Evolutionary conservation across 2,329 filamentous ascomycete genomes (phyloP).

Genomic region (Stenocarpella maydis): DNA sequence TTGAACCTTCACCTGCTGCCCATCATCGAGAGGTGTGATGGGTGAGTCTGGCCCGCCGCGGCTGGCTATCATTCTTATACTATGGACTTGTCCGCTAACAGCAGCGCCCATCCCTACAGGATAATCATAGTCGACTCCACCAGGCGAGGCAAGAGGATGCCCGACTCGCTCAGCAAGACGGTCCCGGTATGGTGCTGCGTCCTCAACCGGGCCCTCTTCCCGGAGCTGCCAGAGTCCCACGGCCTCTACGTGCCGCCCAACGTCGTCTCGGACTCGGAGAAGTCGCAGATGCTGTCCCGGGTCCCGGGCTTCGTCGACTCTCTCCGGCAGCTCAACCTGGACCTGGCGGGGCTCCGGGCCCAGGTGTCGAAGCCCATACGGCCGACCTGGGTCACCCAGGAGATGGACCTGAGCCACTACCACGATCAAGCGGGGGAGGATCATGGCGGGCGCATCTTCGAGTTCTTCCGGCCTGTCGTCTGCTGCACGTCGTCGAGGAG

Average conservation of each 20-base stretch:
- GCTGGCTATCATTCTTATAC: too few species aligned
- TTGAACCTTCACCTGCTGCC: slow-evolving; percentile 85
- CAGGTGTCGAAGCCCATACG: slow-evolving; percentile 76
- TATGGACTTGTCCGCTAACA: neutral
- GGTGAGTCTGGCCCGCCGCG: slow-evolving; percentile 54
- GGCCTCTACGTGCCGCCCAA: slow-evolving; percentile 75
- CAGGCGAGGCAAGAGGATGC: slow-evolving; percentile 90
- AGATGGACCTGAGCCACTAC: slow-evolving; percentile 57
- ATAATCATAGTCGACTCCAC: slow-evolving; percentile 94
- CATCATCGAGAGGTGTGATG: slow-evolving; percentile 70
- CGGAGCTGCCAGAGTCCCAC: slow-evolving; percentile 55
- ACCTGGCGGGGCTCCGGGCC: slow-evolving; percentile 60
- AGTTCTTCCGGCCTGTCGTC: slow-evolving; percentile 75
- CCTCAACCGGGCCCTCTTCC: slow-evolving; percentile 81
- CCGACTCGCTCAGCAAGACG: slow-evolving; percentile 93
- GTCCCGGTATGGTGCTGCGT: slow-evolving; percentile 94
- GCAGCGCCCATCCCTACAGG: slow-evolving; percentile 45
- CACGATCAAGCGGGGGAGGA: slow-evolving; percentile 38
- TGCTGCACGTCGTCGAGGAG: slow-evolving; percentile 86
- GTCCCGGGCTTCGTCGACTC: slow-evolving; percentile 63
- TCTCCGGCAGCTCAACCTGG: slow-evolving; percentile 65
- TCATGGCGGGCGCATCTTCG: slow-evolving; percentile 49
- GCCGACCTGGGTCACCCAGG: slow-evolving; percentile 81
- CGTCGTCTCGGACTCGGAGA: slow-evolving; percentile 77
- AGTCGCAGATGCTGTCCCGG: slow-evolving; percentile 76